Evolutionary conservation across 2,329 filamentous ascomycete species (phyloP), one percentile per base, ranked within the genome.

Genomic region (Ceratocystiopsis minuta): DNA sequence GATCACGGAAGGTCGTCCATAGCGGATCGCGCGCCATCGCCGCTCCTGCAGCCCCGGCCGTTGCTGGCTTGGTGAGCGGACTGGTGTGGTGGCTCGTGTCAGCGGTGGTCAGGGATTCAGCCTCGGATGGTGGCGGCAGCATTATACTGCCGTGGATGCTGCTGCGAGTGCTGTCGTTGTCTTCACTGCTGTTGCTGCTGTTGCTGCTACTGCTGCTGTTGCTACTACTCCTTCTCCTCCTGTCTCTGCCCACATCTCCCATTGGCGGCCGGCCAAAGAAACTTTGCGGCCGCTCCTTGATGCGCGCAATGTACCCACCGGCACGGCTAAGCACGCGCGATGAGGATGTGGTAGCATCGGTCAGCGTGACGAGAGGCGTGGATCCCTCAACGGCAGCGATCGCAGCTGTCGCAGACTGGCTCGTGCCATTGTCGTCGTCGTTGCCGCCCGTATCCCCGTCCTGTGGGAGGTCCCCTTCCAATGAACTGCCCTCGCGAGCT

Each of bases 1-100:
- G 58, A 13, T 62, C 62, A 48, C 67, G 69, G 55, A 75, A 75
- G 4, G 60, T 59, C 6, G 64, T 63, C 67, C 68, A 73, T 17
- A 75, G 58, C 10, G 69, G 62, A 51, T 75, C 72, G 43, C 65
- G 63, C 34, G 60, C 55, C 24, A 28, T 10, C 6, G 24, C 24
- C 7, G 24, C 24, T 10, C 6, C 24, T 2, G 24, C 24, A 6
- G 24, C 4, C 4, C 24, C 24, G 24, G 11, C 7, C 11, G 24
- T 28, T 34, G 47, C 57, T 51, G 42, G 57, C 53, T 54, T 52
- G 14, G 61, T 54, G 60, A 64, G 64, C 38, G 66, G 63, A 37
- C 38, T 42, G 37, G 37, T 40, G 38, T 47, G 47, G 36, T 48
- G 58, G 55, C 57, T 61, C n/a, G 63, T 67, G 36, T 67, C 65